Evolutionary conservation across 2,329 filamentous ascomycete species (phyloP).

Genomic region (Aspergillus niger): DNA sequence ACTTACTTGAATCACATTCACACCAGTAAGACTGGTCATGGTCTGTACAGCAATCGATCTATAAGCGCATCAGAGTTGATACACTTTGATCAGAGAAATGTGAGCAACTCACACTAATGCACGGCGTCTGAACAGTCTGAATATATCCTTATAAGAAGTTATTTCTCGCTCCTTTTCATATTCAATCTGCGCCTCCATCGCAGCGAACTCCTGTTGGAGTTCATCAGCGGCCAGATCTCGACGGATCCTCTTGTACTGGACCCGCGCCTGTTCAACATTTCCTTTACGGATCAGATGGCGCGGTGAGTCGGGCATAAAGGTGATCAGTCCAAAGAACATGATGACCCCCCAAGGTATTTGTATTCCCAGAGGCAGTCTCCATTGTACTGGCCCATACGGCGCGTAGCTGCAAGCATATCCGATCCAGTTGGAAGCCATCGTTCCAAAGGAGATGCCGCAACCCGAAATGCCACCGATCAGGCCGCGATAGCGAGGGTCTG

Average conservation of each 20-base stretch:
- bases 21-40: slow-evolving; percentile 59
- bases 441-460: slow-evolving; percentile 58
- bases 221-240: slow-evolving; percentile 49
- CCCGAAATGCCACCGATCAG: slow-evolving; percentile 58
- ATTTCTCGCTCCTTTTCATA: slow-evolving; percentile 61
- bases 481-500: slow-evolving; percentile 52
- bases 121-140: slow-evolving; percentile 53
- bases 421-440: slow-evolving; percentile 61
- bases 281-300: slow-evolving; percentile 56
- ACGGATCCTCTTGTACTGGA: slow-evolving; percentile 52
- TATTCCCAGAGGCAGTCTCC: slow-evolving; percentile 57
- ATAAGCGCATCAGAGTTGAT: slow-evolving; percentile 13
- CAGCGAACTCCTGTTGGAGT: slow-evolving; percentile 53
- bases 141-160: slow-evolving; percentile 55
- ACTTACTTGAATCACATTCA: slow-evolving; percentile 57
- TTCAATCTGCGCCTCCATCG: slow-evolving; percentile 59
- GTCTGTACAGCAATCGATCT: slow-evolving; percentile 58
- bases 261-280: slow-evolving; percentile 51
- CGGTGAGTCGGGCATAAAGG: slow-evolving; percentile 60
- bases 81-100: neutral
- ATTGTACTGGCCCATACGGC: slow-evolving; percentile 56
- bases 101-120: slow-evolving; percentile 49
- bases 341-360: slow-evolving; percentile 60
- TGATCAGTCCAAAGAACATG: slow-evolving; percentile 55
- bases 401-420: slow-evolving; percentile 59